These are phyloP conservation scores for Aphanomyces astaci DNA, from an alignment of 352 stramenopile genomes.

Conservation along the genomic window DNA sequence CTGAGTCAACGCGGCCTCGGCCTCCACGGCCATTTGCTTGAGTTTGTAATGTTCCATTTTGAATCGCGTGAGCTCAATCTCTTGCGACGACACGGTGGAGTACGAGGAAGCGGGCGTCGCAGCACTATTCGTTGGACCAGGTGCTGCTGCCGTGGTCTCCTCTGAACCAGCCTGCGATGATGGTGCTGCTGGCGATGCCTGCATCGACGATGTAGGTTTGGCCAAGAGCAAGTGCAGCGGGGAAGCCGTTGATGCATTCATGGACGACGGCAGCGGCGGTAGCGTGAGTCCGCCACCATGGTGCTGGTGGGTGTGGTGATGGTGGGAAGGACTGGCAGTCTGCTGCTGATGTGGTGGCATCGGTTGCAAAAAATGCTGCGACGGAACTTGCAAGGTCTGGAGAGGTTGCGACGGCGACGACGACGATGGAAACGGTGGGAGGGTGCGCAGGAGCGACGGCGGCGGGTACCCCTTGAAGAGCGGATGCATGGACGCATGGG, in stretches of 20 bases:
- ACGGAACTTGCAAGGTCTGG: not conserved
- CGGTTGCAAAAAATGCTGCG: not conserved
- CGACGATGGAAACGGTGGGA: not conserved
- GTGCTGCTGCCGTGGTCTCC: not conserved
- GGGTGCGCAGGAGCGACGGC: not conserved
- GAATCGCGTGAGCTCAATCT: slow-evolving; percentile 23
- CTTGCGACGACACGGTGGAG: slow-evolving; percentile 2
- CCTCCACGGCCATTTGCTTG: slow-evolving; percentile 18
- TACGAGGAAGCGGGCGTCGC: not conserved
- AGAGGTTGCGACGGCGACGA: not conserved
- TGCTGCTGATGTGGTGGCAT: not conserved
- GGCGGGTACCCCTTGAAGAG: not conserved
- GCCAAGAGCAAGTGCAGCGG: not conserved
- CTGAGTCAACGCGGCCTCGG: not conserved
- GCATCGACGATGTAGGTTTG: not conserved
- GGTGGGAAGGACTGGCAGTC: not conserved
- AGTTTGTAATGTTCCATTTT: slow-evolving; percentile 25
- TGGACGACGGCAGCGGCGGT: not conserved
- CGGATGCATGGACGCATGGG: not conserved
- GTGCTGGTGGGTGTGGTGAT: no score
- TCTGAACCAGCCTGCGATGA: no score
- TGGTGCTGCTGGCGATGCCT: not conserved
- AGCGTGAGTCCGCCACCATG: not conserved
- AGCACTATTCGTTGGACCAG: not conserved
- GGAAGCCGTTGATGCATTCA: not conserved